Percentiles rank a stretch among this genome's conserved stretches.
These are phyloP conservation scores for Arabis hirsuta DNA, from an alignment of 345 rosid genomes.

Conservation along the genomic window DNA sequence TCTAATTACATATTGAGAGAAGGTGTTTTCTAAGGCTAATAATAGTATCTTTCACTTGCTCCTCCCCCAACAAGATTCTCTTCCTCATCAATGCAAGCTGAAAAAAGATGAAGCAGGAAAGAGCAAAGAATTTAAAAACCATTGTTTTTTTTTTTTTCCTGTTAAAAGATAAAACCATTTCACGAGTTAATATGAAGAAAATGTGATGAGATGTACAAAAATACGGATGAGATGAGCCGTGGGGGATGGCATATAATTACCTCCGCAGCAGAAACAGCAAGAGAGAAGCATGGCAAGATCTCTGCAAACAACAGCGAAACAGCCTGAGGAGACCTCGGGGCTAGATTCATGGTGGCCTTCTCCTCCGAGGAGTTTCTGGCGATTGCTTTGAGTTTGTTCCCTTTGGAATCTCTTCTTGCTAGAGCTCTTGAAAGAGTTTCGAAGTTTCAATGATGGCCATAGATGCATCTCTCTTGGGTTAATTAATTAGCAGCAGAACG, in stretches of 20 bases:
- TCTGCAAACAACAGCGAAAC: conserved; percentile 19
- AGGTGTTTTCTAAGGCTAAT: conserved; percentile 14
- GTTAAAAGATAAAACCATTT: not conserved
- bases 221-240: not conserved
- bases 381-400: conserved; percentile 39
- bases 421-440: conserved; percentile 43
- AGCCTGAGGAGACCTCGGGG: not conserved
- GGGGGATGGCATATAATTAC: conserved; percentile 4
- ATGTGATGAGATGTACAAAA: not conserved
- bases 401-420: conserved; percentile 32
- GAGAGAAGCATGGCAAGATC: conserved; percentile 41
- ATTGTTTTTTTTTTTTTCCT: too few relatives aligned
- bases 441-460: conserved; percentile 45
- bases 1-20: conserved; percentile 22
- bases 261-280: conserved; percentile 46
- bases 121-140: not conserved
- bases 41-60: not conserved
- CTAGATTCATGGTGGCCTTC: not conserved
- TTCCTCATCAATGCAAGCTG: conserved; percentile 40
- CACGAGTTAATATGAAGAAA: not conserved
- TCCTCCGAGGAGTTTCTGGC: conserved; percentile 30
- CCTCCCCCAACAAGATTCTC: conserved; percentile 4
- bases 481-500: too few relatives aligned
- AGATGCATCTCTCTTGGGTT: conserved; percentile 37
- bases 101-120: not conserved